These are phyloP conservation scores for Rhizoclosmatium globosum DNA, from an alignment of 192 early-diverging fungal species.

Conservation along the genomic window DNA sequence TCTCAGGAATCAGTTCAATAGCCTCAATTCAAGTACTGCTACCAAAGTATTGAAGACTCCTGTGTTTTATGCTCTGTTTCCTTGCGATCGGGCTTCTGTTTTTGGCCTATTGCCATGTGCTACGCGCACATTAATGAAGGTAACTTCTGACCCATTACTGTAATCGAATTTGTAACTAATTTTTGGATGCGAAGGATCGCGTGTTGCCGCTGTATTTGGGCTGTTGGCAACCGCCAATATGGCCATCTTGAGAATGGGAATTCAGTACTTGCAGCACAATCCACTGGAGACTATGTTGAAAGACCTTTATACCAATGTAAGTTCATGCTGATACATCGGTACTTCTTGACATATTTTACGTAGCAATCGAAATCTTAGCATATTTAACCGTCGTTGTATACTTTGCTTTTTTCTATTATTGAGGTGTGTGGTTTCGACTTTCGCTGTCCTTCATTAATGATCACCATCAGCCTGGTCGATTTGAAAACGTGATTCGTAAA, in stretches of 20 bases:
- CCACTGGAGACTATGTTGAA: neutral
- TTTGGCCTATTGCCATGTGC: constrained; percentile 24
- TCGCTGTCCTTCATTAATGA: too few species aligned
- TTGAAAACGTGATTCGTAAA: too few species aligned
- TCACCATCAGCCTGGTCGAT: too few species aligned
- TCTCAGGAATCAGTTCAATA: too few species aligned
- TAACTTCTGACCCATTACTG: too few species aligned
- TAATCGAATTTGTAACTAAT: too few species aligned
- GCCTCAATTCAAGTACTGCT: too few species aligned
- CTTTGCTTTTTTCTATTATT: too few species aligned
- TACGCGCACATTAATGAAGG: constrained; percentile 18
- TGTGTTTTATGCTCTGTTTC: neutral
- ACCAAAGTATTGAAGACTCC: too few species aligned
- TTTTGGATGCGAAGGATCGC: neutral
- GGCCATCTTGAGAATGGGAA: neutral
- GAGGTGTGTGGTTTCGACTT: too few species aligned
- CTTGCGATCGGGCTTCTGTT: constrained; percentile 11
- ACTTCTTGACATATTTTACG: neutral
- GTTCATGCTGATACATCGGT: neutral
- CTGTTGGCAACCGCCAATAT: neutral
- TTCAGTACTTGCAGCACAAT: neutral
- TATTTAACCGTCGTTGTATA: neutral
- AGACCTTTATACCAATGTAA: neutral
- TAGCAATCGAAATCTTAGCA: constrained; percentile 11
- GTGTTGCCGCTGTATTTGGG: constrained; percentile 10